phyloP scores from a whole-genome alignment of 768 basidiomycete genomes.

The Kwoniella botswanensis region DNA sequence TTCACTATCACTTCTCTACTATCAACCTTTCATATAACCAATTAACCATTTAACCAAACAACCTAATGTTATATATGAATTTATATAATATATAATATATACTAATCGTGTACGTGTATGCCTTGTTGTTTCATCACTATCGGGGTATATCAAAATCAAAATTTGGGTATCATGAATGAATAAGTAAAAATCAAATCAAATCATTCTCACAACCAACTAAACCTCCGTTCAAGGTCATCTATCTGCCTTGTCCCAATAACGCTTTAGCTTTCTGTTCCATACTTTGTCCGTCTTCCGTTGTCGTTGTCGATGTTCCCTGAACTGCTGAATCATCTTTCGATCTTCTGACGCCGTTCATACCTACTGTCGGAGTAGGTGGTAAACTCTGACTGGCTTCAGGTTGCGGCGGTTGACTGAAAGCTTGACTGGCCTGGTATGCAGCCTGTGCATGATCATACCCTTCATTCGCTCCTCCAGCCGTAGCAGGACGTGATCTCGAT shows the following conservation, averaged over 20 bases:
- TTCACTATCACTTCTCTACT: background rate
- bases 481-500: conserved; percentile 40
- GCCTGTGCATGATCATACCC: conserved; percentile 27
- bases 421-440: conserved; percentile 23
- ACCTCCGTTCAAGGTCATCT: background rate
- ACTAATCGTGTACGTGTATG: background rate
- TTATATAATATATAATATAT: background rate
- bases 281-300: conserved; percentile 11
- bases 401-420: background rate
- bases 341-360: conserved; percentile 11
- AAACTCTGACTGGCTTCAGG: conserved; percentile 9
- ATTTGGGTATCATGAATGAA: background rate
- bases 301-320: background rate
- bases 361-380: conserved; percentile 17
- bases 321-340: conserved; percentile 4
- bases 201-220: background rate
- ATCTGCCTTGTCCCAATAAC: conserved; percentile 22
- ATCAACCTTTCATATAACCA: background rate
- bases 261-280: conserved; percentile 36
- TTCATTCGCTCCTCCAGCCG: conserved; percentile 21
- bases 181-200: background rate
- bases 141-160: background rate
- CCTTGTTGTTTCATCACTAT: background rate
- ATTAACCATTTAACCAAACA: background rate
- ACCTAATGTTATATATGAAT: background rate